Conservation (phyloP, 2,329 filamentous ascomycete genomes). For the Pseudonectria foliicola region DNA sequence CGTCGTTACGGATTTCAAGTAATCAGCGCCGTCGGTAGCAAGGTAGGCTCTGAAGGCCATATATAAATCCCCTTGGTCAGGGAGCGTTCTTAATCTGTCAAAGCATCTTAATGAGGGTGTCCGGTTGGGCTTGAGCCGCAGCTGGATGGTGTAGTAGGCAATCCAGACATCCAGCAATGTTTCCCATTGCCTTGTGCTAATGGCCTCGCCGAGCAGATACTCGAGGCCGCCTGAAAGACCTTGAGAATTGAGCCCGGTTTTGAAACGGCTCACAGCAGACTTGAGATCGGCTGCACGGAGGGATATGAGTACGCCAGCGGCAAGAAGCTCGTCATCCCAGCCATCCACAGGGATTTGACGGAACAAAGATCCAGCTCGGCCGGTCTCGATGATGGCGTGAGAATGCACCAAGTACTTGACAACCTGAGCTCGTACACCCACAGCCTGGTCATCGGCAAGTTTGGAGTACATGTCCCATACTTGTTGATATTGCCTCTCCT, state of each 20-base stretch:
- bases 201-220: slow-evolving; percentile 33
- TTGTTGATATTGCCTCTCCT: slow-evolving; percentile 28
- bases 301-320: slow-evolving; percentile 34
- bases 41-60: slow-evolving; percentile 29
- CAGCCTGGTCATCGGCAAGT: slow-evolving; percentile 26
- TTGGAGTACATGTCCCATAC: slow-evolving; percentile 38
- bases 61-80: slow-evolving; percentile 24
- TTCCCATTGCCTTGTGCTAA: slow-evolving; percentile 31
- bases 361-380: slow-evolving; percentile 40
- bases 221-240: slow-evolving; percentile 35
- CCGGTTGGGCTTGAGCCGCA: slow-evolving; percentile 3
- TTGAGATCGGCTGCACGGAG: slow-evolving; percentile 32
- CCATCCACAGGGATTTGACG: slow-evolving; percentile 25
- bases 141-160: slow-evolving; percentile 22
- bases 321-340: slow-evolving; percentile 36
- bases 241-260: slow-evolving; percentile 26
- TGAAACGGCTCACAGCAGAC: slow-evolving; percentile 35
- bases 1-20: slow-evolving; percentile 17
- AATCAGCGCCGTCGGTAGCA: slow-evolving; percentile 17
- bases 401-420: slow-evolving; percentile 38
- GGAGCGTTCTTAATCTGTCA: slow-evolving; percentile 18
- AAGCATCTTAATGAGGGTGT: slow-evolving; percentile 12
- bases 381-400: slow-evolving; percentile 34
- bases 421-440: slow-evolving; percentile 25
- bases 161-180: slow-evolving; percentile 31